Base-by-base conservation (phyloP, 169 alveolate species). In the Pseudocohnilembus persalinus region DNA sequence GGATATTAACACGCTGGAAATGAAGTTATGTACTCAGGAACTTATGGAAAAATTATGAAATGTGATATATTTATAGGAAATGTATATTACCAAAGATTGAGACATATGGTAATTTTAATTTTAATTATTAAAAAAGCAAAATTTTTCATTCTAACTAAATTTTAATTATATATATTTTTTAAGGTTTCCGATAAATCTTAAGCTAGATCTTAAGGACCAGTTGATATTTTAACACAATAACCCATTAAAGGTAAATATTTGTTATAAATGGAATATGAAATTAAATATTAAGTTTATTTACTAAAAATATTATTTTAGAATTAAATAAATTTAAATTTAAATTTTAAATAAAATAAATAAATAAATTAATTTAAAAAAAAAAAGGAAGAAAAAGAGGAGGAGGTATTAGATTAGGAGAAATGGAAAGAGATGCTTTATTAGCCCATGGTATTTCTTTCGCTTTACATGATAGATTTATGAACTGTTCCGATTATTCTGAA, bases 351-450 rank as follows among this genome's bases (percentile, higher is more conserved):
- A n/a, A n/a, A n/a, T n/a, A n/a, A n/a, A n/a, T n/a, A n/a, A n/a
- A n/a, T n/a, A n/a, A n/a, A n/a, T n/a, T n/a, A n/a, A n/a, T n/a
- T 20, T 49, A 49, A 4, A 49, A 49, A 49, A 11, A 49, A 49
- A 76, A 29, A 76, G 99, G 99, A 1, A 96, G 99, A 85, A 98
- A 98, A 93, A 96, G 96, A 89, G 99, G 97, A 82, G 99, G 99
- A 34, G 99, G 99, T 73, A 98, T 98, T 35, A 97, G 99, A 88
- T 91, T 98, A 81, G 99, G 99, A 33, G 99, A 99, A 94, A 99
- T 99, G 99, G 99, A 99, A 91, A 97, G 99, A 82, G 99, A 99
- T 92, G 98, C 99, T 11, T 90, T 99, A 33, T 96, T 99, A 64
- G 99, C 99, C 27, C 99, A 99, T 88, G 99, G 99, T 30, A 98